A percentile compares a stretch with the other conserved stretches of the same genome.
phyloP scores from a whole-genome alignment of 2,329 filamentous ascomycete genomes.

The Aureobasidium sp. region DNA sequence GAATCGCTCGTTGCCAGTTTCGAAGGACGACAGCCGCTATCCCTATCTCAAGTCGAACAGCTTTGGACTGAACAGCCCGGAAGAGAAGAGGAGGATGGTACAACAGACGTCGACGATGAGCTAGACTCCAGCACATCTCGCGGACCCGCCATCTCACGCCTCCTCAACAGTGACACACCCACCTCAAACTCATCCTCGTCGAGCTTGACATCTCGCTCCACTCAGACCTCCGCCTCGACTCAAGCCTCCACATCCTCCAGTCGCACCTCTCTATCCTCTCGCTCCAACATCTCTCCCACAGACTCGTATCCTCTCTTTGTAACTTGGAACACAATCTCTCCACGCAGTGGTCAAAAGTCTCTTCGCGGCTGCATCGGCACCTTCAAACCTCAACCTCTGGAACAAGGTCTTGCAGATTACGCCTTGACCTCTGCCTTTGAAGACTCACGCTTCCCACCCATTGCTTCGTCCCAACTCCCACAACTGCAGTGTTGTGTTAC shows the following conservation, averaged over 20 bases:
- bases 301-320: slow-evolving; percentile 69
- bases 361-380: slow-evolving; percentile 95
- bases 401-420: slow-evolving; percentile 66
- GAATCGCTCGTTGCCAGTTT: slow-evolving; percentile 73
- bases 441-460: slow-evolving; percentile 53
- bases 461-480: slow-evolving; percentile 57
- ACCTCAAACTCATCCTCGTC: slow-evolving; percentile 22
- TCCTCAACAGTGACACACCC: slow-evolving; percentile 24
- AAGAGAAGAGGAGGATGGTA: slow-evolving; percentile 20
- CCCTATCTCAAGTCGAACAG: slow-evolving; percentile 59
- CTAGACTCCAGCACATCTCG: slow-evolving; percentile 17
- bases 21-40: slow-evolving; percentile 57
- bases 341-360: slow-evolving; percentile 48
- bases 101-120: slow-evolving; percentile 18
- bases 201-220: slow-evolving; percentile 22
- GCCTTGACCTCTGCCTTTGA: slow-evolving; percentile 70
- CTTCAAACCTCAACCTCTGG: slow-evolving; percentile 69
- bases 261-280: slow-evolving; percentile 36
- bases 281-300: slow-evolving; percentile 18
- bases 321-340: slow-evolving; percentile 73
- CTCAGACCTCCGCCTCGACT: slow-evolving; percentile 16
- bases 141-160: slow-evolving; percentile 37
- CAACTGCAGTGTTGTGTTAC: slow-evolving; percentile 66
- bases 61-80: slow-evolving; percentile 49
- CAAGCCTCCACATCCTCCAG: slow-evolving; percentile 39